A percentile compares a stretch with the other conserved stretches of the same genome.
phyloP scores from a whole-genome alignment of 768 basidiomycete genomes.

The Myochromella boudieri region DNA sequence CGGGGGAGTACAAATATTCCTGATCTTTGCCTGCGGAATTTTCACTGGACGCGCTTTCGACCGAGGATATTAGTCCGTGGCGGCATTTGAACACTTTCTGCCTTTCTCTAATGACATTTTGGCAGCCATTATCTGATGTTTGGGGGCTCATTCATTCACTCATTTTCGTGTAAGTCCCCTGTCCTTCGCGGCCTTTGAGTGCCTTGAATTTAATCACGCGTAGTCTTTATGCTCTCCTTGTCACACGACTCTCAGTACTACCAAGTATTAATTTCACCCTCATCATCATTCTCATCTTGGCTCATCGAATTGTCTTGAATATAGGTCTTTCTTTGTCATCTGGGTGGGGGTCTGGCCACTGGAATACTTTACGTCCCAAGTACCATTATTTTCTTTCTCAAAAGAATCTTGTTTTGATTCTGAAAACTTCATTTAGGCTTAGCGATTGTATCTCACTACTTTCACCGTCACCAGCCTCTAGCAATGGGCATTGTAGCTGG shows the following conservation, averaged over 20 bases:
- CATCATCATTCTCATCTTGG: not conserved
- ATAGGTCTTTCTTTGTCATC: constrained; percentile 43
- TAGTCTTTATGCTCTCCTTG: constrained; percentile 32
- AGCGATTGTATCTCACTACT: constrained; percentile 47
- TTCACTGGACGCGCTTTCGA: constrained; percentile 24
- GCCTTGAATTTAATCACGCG: not conserved
- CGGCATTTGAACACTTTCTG: not conserved
- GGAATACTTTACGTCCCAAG: constrained; percentile 44
- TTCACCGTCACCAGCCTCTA: constrained; percentile 39
- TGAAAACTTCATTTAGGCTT: constrained; percentile 29
- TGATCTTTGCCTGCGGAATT: constrained; percentile 22
- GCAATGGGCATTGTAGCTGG: constrained; percentile 47
- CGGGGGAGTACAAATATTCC: constrained; percentile 24
- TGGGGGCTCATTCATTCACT: constrained; percentile 11
- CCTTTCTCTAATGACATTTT: not conserved
- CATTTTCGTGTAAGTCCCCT: constrained; percentile 12
- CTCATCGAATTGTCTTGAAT: not conserved
- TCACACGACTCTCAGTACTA: constrained; percentile 34
- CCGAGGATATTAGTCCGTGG: constrained; percentile 27
- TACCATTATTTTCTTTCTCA: not conserved
- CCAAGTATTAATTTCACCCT: constrained; percentile 15
- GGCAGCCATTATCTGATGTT: constrained; percentile 17
- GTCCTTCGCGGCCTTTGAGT: not conserved
- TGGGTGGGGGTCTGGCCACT: constrained; percentile 43
- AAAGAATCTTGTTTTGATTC: not conserved